Percentiles rank a stretch among this genome's conserved stretches.
phyloP scores from a whole-genome alignment of 2,329 filamentous ascomycete genomes.

The Calonectria hawksworthii region DNA sequence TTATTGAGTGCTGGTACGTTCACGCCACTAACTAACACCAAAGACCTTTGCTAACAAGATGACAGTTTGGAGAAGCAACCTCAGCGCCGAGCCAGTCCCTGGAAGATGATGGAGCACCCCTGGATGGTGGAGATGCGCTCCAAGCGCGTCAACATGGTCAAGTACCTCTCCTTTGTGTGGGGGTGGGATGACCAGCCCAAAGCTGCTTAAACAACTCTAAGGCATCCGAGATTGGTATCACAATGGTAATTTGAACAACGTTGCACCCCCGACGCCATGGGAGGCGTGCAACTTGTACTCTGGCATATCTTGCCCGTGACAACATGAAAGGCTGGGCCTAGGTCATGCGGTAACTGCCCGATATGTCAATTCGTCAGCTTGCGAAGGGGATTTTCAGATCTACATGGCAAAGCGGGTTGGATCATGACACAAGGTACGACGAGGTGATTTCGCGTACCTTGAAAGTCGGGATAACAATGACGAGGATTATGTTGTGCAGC shows the following conservation, averaged over 20 bases:
- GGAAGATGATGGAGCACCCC: constrained; percentile 98
- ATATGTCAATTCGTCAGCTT: constrained; percentile 13
- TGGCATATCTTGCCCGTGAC: constrained; percentile 24
- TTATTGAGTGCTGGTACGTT: constrained; percentile 98
- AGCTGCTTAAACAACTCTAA: constrained; percentile 36
- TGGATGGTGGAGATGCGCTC: constrained; percentile 98
- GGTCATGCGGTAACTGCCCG: constrained; percentile 29
- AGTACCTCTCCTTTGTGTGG: constrained; percentile 96
- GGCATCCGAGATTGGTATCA: constrained; percentile 28
- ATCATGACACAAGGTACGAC: constrained; percentile 10
- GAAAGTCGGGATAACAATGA: not conserved
- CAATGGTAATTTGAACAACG: constrained; percentile 25
- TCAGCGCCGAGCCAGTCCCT: constrained; percentile 87
- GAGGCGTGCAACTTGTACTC: constrained; percentile 14
- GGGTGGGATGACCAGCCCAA: constrained; percentile 78
- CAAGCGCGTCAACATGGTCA: constrained; percentile 97
- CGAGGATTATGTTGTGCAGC: constrained; percentile 8
- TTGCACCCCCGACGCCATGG: constrained; percentile 25
- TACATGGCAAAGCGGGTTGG: constrained; percentile 6
- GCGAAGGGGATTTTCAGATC: constrained; percentile 4
- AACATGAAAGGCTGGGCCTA: constrained; percentile 38
- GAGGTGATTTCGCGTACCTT: constrained; percentile 8
- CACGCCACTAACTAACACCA: not conserved
- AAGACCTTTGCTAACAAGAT: constrained; percentile 40
- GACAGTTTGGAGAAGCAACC: constrained; percentile 93